Base-by-base conservation (phyloP, 2,329 filamentous ascomycete species). In the Byssochlamys sp. region DNA sequence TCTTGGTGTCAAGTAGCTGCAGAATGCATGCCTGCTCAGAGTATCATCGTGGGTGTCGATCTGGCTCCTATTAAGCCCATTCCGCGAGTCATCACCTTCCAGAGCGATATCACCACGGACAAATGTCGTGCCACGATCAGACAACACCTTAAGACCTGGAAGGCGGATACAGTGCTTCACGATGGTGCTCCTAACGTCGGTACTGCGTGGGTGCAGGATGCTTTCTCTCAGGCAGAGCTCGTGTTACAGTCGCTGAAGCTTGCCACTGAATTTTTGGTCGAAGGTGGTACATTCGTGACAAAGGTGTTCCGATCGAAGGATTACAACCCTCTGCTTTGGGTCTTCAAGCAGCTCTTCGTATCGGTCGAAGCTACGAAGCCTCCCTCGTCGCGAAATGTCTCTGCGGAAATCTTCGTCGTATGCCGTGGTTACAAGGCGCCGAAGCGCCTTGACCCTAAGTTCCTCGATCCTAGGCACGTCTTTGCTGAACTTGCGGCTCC, bases 321-420 rank as follows among this genome's bases (percentile, higher is more conserved):
- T 71, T 97, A 96, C 78, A 96, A 96, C 71, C 87, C 90, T 58
- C 77, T 99, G 52, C 81, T 97, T 53, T 99, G 94, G 94, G 91
- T 97, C 33, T 91, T 97, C 78, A 96, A 96, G 71, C 94, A 99
- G 73, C 81, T 99, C 0, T 99, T 99, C 77, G 82, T 82, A 53
- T 95, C 94, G 64, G 94, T 99, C 62, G 92, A 99, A 71, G 92
- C 95, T 53, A 99, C 94, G 4, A 99, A 99, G 74, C 94, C 94
- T 2, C 94, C 94, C 0, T 95, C 91, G 0, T 96, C 90, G 7
- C 83, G 94, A 78, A 96, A 95, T 68, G 92, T 99, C 55, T 96
- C 91, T 6, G 94, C 94, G 63, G 94, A 99, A 79, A 97, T 97
- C 48, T 99, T 99, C 78, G 92, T 97, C 62, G 94, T 99, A 33